These are phyloP conservation scores for Metarhizium rileyi DNA, from an alignment of 2,329 filamentous ascomycete genomes.

Conservation along the genomic window DNA sequence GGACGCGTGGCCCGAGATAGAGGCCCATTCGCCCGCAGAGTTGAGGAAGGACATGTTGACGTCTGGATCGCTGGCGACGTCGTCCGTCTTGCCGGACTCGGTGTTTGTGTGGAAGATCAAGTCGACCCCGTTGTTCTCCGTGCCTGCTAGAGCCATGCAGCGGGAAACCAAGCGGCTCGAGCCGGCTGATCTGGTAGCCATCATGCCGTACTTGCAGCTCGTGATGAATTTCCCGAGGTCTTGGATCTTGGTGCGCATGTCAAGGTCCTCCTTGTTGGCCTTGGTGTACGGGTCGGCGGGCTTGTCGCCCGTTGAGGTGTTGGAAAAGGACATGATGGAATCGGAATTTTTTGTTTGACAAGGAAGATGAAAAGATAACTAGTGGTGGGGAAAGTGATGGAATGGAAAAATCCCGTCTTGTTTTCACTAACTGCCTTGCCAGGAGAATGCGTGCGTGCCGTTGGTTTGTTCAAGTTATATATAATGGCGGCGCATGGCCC, in stretches of 20 bases:
- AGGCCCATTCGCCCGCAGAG: conserved; percentile 73
- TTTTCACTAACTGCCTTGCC: not conserved
- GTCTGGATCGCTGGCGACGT: conserved; percentile 60
- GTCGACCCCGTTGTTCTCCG: conserved; percentile 71
- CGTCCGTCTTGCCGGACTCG: conserved; percentile 78
- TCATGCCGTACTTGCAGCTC: conserved; percentile 74
- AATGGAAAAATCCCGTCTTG: no score
- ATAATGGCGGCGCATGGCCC: not conserved
- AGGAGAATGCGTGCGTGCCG: not conserved
- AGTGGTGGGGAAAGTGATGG: no score
- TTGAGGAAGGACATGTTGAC: conserved; percentile 79
- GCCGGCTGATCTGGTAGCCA: conserved; percentile 64
- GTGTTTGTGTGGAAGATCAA: conserved; percentile 89
- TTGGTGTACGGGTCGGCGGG: conserved; percentile 70
- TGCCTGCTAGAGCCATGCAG: conserved; percentile 76
- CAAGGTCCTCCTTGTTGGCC: conserved; percentile 54
- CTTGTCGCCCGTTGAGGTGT: conserved; percentile 51
- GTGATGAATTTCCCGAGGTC: conserved; percentile 63
- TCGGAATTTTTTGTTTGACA: no score
- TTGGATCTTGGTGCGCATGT: conserved; percentile 65
- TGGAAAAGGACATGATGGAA: conserved; percentile 32
- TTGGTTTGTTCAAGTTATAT: no score
- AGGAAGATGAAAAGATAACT: no score
- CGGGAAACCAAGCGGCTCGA: conserved; percentile 64
- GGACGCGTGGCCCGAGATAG: conserved; percentile 62